These are phyloP conservation scores for Litsea cubeba DNA, from an alignment of 164 flowering plant species.

Conservation along the genomic window DNA sequence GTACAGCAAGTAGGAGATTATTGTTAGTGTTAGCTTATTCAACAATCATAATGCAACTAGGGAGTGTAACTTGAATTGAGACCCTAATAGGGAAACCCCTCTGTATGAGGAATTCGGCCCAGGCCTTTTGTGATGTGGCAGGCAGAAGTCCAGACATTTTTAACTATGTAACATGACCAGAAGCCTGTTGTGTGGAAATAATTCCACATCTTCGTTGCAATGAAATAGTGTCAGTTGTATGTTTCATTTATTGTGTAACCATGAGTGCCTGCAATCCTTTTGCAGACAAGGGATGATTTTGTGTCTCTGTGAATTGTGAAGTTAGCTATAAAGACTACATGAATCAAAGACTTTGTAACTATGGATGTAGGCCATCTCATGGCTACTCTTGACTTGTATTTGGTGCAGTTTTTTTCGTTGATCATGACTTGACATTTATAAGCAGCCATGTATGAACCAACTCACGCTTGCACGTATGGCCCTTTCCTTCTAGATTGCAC, in stretches of 20 bases:
- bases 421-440: too few species aligned
- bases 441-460: too few species aligned
- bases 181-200: neutral
- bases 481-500: too few species aligned
- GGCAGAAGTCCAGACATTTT: neutral
- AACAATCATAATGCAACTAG: neutral
- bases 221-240: neutral
- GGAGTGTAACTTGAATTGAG: neutral
- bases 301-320: too few species aligned
- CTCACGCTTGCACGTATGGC: too few species aligned
- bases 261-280: neutral
- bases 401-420: too few species aligned
- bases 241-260: neutral
- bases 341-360: too few species aligned
- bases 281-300: neutral
- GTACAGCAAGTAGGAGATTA: conserved; percentile 3
- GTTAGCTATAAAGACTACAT: too few species aligned
- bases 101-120: neutral
- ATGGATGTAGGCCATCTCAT: too few species aligned
- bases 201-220: neutral
- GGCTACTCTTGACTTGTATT: too few species aligned
- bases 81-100: neutral
- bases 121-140: neutral
- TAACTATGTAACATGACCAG: too few species aligned
- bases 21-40: neutral